These are phyloP conservation scores for Stephania japonica DNA, from an alignment of 164 flowering plant genomes.

Conservation along the genomic window DNA sequence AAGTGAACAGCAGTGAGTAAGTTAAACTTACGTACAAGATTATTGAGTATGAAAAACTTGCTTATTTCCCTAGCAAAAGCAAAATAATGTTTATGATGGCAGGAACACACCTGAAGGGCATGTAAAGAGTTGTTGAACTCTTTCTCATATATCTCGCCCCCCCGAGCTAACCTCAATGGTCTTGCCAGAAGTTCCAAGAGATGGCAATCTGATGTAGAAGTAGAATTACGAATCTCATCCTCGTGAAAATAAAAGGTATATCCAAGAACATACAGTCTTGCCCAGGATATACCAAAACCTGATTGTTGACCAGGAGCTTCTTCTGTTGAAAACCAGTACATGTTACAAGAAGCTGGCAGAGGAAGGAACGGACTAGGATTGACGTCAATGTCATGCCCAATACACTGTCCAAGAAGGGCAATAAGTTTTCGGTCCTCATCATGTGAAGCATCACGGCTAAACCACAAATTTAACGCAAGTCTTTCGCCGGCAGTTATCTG, in stretches of 20 bases:
- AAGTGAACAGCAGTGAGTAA: background rate
- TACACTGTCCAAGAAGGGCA: constrained; percentile 41
- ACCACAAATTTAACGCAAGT: constrained; percentile 87
- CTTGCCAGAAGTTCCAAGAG: constrained; percentile 33
- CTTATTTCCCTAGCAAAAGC: background rate
- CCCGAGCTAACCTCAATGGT: constrained; percentile 46
- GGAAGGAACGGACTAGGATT: constrained; percentile 39
- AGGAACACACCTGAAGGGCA: constrained; percentile 68
- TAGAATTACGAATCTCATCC: constrained; percentile 9
- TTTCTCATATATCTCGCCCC: constrained; percentile 35
- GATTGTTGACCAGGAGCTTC: constrained; percentile 26
- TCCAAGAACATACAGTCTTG: constrained; percentile 63
- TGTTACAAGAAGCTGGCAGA: constrained; percentile 60
- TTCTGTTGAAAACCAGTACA: constrained; percentile 86
- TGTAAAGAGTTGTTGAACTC: constrained; percentile 72
- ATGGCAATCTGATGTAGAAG: constrained; percentile 17
- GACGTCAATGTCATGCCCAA: constrained; percentile 7
- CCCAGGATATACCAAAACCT: constrained; percentile 75
- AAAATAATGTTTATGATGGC: background rate
- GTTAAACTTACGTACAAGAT: background rate
- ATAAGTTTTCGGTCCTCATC: constrained; percentile 89
- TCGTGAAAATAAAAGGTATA: constrained; percentile 34
- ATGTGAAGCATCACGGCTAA: constrained; percentile 62
- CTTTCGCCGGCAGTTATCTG: constrained; percentile 86
- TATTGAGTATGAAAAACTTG: background rate